Percentiles rank a stretch among this genome's conserved stretches.
Evolutionary conservation across 225 moss, liverwort and hornwort genomes (phyloP).

Genomic region (Polytrichum formosum): DNA sequence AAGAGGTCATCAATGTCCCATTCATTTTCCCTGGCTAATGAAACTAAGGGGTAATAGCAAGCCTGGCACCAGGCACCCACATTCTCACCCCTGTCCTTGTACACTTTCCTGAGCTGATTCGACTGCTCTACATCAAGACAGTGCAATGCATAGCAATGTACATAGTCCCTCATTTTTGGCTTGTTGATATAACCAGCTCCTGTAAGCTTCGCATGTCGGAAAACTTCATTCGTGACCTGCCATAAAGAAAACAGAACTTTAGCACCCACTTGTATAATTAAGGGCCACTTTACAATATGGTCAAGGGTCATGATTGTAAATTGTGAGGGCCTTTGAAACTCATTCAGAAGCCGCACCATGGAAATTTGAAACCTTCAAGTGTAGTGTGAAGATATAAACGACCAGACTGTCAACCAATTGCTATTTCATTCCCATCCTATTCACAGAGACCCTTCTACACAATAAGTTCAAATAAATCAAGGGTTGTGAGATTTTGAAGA

Average conservation of each 20-base stretch:
- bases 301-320: too few relatives aligned
- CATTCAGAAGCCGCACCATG: too few relatives aligned
- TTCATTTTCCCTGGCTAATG: conserved; percentile 83
- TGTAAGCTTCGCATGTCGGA: conserved; percentile 93
- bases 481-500: too few relatives aligned
- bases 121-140: conserved; percentile 87
- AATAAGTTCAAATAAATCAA: too few relatives aligned
- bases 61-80: conserved; percentile 97
- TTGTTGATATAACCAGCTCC: conserved; percentile 99
- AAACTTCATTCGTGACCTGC: conserved; percentile 98
- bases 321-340: too few relatives aligned
- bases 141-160: conserved; percentile 97
- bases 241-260: neutral
- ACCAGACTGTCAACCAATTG: too few relatives aligned
- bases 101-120: conserved; percentile 76
- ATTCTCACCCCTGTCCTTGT: conserved; percentile 94
- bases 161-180: conserved; percentile 99
- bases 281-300: too few relatives aligned
- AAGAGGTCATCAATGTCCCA: conserved; percentile 99
- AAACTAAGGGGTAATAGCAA: conserved; percentile 82
- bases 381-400: too few relatives aligned
- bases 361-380: too few relatives aligned
- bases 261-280: too few relatives aligned
- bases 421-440: too few relatives aligned
- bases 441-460: too few relatives aligned